Conservation (phyloP, 2,329 filamentous ascomycete species). For the Pseudogymnoascus sp. region DNA sequence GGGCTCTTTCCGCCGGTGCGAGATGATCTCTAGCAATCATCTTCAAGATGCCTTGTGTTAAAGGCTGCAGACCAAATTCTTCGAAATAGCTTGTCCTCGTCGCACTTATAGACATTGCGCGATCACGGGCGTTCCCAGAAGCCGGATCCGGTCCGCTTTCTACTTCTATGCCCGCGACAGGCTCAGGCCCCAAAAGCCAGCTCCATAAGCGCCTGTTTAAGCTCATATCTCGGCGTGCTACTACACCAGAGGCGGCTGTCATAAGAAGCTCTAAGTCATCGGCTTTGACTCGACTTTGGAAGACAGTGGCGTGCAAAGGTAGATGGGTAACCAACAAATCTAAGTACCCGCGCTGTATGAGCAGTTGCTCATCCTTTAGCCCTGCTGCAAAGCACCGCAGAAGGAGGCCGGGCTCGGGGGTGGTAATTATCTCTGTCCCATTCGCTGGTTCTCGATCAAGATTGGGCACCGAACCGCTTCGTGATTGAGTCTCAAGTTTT, state of each 20-base stretch:
- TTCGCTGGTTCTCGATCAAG: constrained; percentile 18
- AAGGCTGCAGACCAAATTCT: constrained; percentile 63
- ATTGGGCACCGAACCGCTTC: constrained; percentile 12
- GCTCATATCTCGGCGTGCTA: constrained; percentile 90
- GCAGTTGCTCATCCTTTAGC: constrained; percentile 74
- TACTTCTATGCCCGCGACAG: constrained; percentile 37
- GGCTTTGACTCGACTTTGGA: constrained; percentile 65
- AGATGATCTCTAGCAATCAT: constrained; percentile 56
- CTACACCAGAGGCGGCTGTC: constrained; percentile 75
- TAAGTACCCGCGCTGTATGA: constrained; percentile 90
- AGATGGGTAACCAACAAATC: constrained; percentile 87
- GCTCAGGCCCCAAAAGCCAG: constrained; percentile 83
- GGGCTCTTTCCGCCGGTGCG: constrained; percentile 61
- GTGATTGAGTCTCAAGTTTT: constrained; percentile 46
- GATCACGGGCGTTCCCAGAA: constrained; percentile 21
- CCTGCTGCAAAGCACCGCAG: constrained; percentile 89
- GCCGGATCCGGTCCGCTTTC: constrained; percentile 42
- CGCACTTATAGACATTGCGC: constrained; percentile 24
- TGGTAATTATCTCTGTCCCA: constrained; percentile 56
- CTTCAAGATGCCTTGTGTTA: constrained; percentile 66
- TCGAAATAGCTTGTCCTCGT: constrained; percentile 76
- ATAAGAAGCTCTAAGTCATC: constrained; percentile 76
- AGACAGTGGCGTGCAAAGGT: constrained; percentile 71
- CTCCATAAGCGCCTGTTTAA: constrained; percentile 90
- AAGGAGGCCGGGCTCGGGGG: constrained; percentile 83